These are phyloP conservation scores for Xylaria sp. DNA, from an alignment of 2,329 filamentous ascomycete species.

Conservation along the genomic window DNA sequence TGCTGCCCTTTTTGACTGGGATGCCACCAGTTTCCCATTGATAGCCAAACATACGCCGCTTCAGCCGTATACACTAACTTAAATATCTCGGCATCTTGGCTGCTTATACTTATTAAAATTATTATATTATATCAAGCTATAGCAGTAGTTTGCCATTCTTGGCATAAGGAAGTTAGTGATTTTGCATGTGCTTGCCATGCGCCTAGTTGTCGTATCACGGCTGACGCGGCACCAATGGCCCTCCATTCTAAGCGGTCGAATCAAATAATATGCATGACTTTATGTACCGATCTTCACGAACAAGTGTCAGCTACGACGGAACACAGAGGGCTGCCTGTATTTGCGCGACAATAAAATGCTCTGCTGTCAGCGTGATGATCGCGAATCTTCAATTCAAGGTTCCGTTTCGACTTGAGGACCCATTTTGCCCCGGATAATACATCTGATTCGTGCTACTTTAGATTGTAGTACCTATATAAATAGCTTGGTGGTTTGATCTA, in stretches of 20 bases:
- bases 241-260: constrained; percentile 30
- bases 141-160: no score
- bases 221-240: constrained; percentile 10
- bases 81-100: no score
- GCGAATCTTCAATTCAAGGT: neutral
- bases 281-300: neutral
- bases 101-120: no score
- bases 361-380: neutral
- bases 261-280: neutral
- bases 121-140: no score
- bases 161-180: neutral
- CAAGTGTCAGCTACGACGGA: no score
- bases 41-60: no score
- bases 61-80: no score
- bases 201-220: neutral
- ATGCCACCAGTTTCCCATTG: no score
- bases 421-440: constrained; percentile 21
- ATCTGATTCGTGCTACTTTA: neutral
- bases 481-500: no score
- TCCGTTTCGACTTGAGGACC: neutral
- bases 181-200: neutral
- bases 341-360: constrained; percentile 26
- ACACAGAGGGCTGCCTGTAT: neutral
- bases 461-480: neutral
- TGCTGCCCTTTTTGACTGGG: no score